phyloP scores from a whole-genome alignment of 768 basidiomycete genomes.

The Pleurotus djamor region DNA sequence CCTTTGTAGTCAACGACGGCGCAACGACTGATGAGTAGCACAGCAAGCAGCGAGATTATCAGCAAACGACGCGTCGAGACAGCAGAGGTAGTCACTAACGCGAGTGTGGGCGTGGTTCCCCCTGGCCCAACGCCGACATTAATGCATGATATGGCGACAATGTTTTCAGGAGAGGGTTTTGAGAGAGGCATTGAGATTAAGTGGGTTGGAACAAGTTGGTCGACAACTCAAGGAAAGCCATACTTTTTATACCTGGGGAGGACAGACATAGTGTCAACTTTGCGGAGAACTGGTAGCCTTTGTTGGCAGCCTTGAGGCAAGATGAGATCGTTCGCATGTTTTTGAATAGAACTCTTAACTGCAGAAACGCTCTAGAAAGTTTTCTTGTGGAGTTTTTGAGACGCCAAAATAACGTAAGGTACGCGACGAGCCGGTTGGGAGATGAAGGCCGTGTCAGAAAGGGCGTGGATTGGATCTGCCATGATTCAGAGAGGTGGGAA shows the following conservation, averaged over 20 bases:
- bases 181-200: slow-evolving; percentile 13
- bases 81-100: slow-evolving; percentile 44
- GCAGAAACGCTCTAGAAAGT: slow-evolving; percentile 17
- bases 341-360: slow-evolving; percentile 19
- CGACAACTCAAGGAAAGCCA: not conserved
- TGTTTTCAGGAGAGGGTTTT: slow-evolving; percentile 36
- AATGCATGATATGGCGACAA: slow-evolving; percentile 60
- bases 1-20: slow-evolving; percentile 60
- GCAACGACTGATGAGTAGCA: slow-evolving; percentile 30
- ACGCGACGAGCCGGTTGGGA: not conserved
- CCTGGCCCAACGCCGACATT: slow-evolving; percentile 82
- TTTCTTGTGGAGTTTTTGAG: slow-evolving; percentile 13
- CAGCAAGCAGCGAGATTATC: not conserved
- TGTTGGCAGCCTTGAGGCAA: slow-evolving; percentile 7
- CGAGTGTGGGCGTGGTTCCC: slow-evolving; percentile 79
- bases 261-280: not conserved
- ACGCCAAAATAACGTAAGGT: not conserved
- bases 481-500: not conserved
- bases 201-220: slow-evolving; percentile 5
- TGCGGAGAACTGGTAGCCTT: not conserved
- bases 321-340: slow-evolving; percentile 26
- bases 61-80: not conserved
- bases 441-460: not conserved
- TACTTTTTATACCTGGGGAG: not conserved
- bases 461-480: not conserved